phyloP scores from a whole-genome alignment of 257 asterid species.

The Lithospermum erythrorhizon region DNA sequence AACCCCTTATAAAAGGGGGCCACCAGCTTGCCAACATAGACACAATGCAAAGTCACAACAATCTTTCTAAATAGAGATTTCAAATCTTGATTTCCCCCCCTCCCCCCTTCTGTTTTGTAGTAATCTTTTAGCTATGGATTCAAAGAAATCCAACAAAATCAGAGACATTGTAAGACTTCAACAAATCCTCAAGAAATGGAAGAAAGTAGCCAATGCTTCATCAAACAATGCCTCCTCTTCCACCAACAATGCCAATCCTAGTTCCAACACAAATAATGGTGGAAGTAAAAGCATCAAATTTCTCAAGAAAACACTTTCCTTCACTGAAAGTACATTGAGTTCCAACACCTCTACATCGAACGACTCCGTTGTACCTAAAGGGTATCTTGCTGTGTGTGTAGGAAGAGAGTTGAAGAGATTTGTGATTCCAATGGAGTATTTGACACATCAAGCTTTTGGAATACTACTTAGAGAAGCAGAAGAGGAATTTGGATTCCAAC shows the following conservation, averaged over 20 bases:
- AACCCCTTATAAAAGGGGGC: background rate
- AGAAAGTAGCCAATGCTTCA: conserved; percentile 38
- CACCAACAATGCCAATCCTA: conserved; percentile 10
- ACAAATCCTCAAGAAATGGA: conserved; percentile 80
- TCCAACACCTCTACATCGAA: background rate
- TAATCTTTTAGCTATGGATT: background rate
- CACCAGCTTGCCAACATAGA: background rate
- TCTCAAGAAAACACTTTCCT: conserved; percentile 77
- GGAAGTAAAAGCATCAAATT: conserved; percentile 44
- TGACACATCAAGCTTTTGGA: conserved; percentile 53
- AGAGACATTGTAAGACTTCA: conserved; percentile 79
- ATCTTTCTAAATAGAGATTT: background rate
- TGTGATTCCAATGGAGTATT: conserved; percentile 55
- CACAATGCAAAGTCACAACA: background rate
- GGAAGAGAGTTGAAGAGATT: conserved; percentile 58
- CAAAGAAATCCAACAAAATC: conserved; percentile 57
- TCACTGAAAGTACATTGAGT: conserved; percentile 33
- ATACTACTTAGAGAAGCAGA: conserved; percentile 63
- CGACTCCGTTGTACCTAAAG: conserved; percentile 44
- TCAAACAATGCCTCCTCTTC: conserved; percentile 7
- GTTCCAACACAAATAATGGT: background rate
- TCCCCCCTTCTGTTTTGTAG: no score
- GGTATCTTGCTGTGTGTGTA: conserved; percentile 60
- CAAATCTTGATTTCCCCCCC: background rate
- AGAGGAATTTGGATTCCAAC: conserved; percentile 82